Evolutionary conservation across 139 green algal genomes (phyloP).

Genomic region (Eudorina sp.): DNA sequence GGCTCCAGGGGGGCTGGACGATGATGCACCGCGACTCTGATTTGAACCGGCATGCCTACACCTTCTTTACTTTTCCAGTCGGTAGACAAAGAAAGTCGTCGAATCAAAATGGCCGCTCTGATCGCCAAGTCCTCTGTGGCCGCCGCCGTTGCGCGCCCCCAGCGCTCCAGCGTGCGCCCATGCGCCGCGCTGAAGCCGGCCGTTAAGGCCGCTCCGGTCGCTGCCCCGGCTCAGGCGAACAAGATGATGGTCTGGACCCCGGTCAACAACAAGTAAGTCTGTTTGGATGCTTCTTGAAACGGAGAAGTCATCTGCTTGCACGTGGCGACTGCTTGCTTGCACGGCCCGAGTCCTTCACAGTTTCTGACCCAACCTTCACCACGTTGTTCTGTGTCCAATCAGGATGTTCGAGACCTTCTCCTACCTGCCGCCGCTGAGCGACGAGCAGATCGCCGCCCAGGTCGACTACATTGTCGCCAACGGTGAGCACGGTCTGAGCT

Average conservation of each 20-base stretch:
- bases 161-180: conserved; percentile 10
- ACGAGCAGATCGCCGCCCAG: conserved; percentile 93
- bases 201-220: conserved; percentile 52
- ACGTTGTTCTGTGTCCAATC: not conserved
- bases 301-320: not conserved
- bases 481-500: too few relatives aligned
- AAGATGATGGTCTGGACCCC: conserved; percentile 87
- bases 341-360: not conserved
- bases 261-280: conserved; percentile 85
- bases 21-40: not conserved
- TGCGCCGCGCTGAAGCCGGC: conserved; percentile 48
- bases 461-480: conserved; percentile 96
- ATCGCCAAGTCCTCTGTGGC: conserved; percentile 46
- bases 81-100: not conserved
- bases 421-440: conserved; percentile 95
- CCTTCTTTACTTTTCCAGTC: conserved; percentile 7
- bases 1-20: not conserved
- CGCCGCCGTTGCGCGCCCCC: conserved; percentile 30
- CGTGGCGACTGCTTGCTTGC: not conserved
- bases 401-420: conserved; percentile 99
- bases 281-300: not conserved
- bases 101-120: conserved; percentile 53
- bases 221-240: conserved; percentile 74
- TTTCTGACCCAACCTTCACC: not conserved
- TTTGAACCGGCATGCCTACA: not conserved